phyloP scores from a whole-genome alignment of 2,329 filamentous ascomycete genomes.

The Fusarium sulawesiense region DNA sequence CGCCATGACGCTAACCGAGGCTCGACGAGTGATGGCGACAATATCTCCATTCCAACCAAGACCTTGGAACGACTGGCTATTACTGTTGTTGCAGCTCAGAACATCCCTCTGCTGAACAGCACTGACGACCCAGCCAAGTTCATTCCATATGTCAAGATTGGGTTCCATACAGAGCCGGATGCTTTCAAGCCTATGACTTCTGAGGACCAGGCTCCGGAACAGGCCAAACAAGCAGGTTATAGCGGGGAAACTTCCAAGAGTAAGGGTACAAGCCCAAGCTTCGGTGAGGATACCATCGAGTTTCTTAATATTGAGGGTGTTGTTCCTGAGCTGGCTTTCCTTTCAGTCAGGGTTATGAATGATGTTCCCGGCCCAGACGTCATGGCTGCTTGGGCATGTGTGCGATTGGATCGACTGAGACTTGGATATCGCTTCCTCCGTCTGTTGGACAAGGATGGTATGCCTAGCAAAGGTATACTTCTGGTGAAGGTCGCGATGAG shows the following conservation, averaged over 20 bases:
- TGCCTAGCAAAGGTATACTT: conserved; percentile 5
- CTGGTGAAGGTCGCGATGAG: conserved; percentile 3
- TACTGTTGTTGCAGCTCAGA: conserved; percentile 11
- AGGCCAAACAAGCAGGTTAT: conserved; percentile 4
- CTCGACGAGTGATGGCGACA: neutral
- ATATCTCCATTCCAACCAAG: neutral
- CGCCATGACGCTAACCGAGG: accelerated
- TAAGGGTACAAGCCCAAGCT: conserved; percentile 4
- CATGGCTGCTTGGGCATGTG: conserved; percentile 15
- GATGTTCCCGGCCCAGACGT: conserved; percentile 14
- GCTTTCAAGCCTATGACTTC: neutral
- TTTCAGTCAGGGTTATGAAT: conserved; percentile 12
- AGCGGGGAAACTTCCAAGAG: conserved; percentile 4
- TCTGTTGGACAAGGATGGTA: neutral
- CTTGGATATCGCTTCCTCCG: conserved; percentile 19
- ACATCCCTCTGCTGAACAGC: neutral
- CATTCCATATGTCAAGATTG: conserved; percentile 14
- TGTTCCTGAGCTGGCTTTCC: conserved; percentile 6
- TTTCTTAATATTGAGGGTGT: conserved; percentile 9
- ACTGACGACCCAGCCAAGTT: conserved; percentile 5
- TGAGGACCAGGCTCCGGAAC: neutral
- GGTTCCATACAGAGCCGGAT: conserved; percentile 7
- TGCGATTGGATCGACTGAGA: conserved; percentile 7
- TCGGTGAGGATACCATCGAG: conserved; percentile 8
- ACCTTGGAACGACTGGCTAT: neutral